phyloP scores from a whole-genome alignment of 1,139 yeast species.

The Magnusiomyces clavatus region DNA sequence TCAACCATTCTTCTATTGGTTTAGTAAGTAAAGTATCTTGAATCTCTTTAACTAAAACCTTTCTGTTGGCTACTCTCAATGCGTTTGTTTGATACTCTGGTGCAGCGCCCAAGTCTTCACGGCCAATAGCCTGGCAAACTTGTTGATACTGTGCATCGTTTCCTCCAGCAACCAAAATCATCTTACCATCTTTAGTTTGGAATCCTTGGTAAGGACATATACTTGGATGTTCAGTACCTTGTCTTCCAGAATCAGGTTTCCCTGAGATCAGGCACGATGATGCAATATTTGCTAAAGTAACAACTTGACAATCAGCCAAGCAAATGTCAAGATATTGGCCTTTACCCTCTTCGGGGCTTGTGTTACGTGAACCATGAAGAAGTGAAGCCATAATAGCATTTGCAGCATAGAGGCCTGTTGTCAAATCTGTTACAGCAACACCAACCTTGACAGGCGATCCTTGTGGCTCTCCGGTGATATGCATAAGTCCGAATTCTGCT shows the following conservation, averaged over 20 bases:
- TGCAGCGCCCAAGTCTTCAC: conserved; percentile 34
- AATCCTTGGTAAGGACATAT: conserved; percentile 39
- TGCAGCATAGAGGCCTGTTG: conserved; percentile 37
- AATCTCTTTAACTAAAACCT: conserved; percentile 31
- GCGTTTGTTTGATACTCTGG: conserved; percentile 32
- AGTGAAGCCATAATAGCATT: conserved; percentile 36
- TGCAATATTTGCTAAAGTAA: conserved; percentile 37
- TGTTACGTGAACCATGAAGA: conserved; percentile 25
- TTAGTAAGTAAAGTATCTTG: conserved; percentile 25
- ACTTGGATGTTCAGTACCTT: conserved; percentile 38
- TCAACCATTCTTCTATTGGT: conserved; percentile 34
- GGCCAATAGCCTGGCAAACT: conserved; percentile 31
- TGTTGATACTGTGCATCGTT: conserved; percentile 34
- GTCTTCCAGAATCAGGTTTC: conserved; percentile 35
- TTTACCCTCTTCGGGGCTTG: conserved; percentile 20
- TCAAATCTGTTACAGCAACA: conserved; percentile 38
- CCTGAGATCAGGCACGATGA: conserved; percentile 36
- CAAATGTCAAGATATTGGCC: conserved; percentile 36
- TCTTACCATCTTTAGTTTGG: conserved; percentile 32
- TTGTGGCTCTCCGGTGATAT: conserved; percentile 37
- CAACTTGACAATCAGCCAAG: conserved; percentile 36
- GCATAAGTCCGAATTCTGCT: conserved; percentile 41
- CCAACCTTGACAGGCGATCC: conserved; percentile 40
- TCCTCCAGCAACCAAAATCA: conserved; percentile 39
- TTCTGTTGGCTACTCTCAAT: conserved; percentile 32